These are phyloP conservation scores for Orbilia ellipsospora DNA, from an alignment of 2,329 filamentous ascomycete genomes.

Conservation along the genomic window DNA sequence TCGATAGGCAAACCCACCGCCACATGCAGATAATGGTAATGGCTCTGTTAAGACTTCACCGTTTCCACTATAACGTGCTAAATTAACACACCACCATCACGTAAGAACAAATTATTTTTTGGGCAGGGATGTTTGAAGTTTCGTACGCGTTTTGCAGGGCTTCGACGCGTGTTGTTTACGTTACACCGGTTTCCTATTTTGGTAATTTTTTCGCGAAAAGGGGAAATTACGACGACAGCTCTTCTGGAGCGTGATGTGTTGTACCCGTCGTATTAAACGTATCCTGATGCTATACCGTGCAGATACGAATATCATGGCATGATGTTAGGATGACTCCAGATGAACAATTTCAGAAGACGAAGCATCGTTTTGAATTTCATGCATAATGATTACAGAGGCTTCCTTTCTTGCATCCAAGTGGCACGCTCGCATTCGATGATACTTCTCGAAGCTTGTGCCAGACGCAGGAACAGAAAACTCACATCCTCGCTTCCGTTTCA, in stretches of 20 bases:
- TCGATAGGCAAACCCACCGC: slow-evolving; percentile 22
- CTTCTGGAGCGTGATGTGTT: slow-evolving; percentile 29
- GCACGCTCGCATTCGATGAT: too few relatives aligned
- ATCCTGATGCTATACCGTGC: too few relatives aligned
- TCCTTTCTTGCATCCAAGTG: background rate
- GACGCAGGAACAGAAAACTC: slow-evolving; percentile 51
- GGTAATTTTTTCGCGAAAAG: slow-evolving; percentile 33
- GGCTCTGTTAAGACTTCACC: slow-evolving; percentile 40
- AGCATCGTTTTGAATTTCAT: background rate
- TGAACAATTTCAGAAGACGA: background rate
- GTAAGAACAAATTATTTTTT: background rate
- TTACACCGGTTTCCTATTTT: slow-evolving; percentile 37
- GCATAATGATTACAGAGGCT: slow-evolving; percentile 3
- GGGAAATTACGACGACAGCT: slow-evolving; percentile 30
- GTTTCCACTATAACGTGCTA: slow-evolving; percentile 43
- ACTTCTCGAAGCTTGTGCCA: slow-evolving; percentile 23
- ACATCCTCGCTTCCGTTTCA: slow-evolving; percentile 49
- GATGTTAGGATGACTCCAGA: too few relatives aligned
- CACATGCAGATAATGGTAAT: slow-evolving; percentile 35
- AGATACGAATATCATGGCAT: too few relatives aligned
- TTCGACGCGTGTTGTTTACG: slow-evolving; percentile 50
- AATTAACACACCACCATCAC: slow-evolving; percentile 35
- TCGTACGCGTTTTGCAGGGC: slow-evolving; percentile 27
- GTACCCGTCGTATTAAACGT: background rate
- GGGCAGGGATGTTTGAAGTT: slow-evolving; percentile 24